Evolutionary conservation across 805 yeast species (phyloP).

Genomic region (Candida xyloterini): DNA sequence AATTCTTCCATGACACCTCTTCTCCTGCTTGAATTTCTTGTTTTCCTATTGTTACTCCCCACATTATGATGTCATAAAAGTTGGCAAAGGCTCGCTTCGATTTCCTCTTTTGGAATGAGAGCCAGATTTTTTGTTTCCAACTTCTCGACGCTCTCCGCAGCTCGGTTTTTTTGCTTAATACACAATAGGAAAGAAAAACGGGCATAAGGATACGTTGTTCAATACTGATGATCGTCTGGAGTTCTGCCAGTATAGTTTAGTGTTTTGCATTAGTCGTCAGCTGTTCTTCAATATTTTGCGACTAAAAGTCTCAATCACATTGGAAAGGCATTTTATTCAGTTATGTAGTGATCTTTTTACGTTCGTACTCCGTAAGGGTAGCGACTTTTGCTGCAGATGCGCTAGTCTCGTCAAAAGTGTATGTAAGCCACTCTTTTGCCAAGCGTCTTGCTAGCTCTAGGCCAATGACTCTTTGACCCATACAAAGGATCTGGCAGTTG

Average conservation of each 20-base stretch:
- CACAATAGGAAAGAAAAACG: no score
- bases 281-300: no score
- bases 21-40: not conserved
- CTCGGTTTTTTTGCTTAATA: no score
- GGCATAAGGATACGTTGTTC: no score
- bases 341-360: not conserved
- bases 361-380: conserved; percentile 18
- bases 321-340: not conserved
- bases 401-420: conserved; percentile 37
- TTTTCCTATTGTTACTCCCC: not conserved
- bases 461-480: conserved; percentile 48
- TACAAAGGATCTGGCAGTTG: conserved; percentile 43
- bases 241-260: no score
- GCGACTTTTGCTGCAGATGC: conserved; percentile 42
- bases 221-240: no score
- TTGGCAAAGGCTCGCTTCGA: not conserved
- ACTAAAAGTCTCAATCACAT: no score
- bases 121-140: not conserved
- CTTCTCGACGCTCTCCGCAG: not conserved
- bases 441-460: conserved; percentile 42
- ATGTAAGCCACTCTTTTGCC: conserved; percentile 43
- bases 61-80: conserved; percentile 1
- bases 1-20: no score
- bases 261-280: no score
- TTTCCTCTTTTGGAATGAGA: not conserved